Evolutionary conservation across 2,329 filamentous ascomycete genomes (phyloP).

Genomic region (Truncatella angustata): DNA sequence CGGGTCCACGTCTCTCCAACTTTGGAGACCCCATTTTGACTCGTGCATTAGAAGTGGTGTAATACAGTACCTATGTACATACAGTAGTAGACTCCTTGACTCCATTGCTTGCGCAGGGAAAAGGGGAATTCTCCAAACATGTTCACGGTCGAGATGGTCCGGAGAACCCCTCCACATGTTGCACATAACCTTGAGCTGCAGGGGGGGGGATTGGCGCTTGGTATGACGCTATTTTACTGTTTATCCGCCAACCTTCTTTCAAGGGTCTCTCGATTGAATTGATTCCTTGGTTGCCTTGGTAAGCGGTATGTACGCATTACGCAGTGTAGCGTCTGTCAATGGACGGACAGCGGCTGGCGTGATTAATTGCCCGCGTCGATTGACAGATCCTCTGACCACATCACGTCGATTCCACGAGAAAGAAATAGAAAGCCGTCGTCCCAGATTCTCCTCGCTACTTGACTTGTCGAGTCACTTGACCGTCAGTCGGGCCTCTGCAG

Average conservation of each 20-base stretch:
- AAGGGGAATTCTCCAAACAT: background rate
- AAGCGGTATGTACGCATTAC: background rate
- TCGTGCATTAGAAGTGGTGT: too few species aligned
- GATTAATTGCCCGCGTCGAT: background rate
- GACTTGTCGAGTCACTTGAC: background rate
- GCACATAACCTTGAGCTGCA: background rate
- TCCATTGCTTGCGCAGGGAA: background rate
- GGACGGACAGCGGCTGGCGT: background rate
- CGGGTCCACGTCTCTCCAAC: too few species aligned
- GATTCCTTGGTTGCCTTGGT: background rate
- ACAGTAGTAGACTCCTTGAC: background rate
- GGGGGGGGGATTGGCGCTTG: background rate
- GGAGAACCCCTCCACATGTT: background rate
- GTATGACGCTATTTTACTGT: slow-evolving; percentile 1
- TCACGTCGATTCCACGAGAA: background rate
- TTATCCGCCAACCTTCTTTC: background rate
- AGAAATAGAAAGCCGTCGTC: background rate
- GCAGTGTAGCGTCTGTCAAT: background rate
- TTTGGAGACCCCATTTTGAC: too few species aligned
- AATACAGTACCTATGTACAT: too few species aligned
- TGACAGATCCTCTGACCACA: background rate
- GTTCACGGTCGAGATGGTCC: slow-evolving; percentile 1
- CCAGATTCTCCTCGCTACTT: background rate
- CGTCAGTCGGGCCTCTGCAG: background rate
- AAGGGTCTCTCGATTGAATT: background rate